Conservation (phyloP, 495 filamentous ascomycete species). For the Staphylotrichum tortipilum region DNA sequence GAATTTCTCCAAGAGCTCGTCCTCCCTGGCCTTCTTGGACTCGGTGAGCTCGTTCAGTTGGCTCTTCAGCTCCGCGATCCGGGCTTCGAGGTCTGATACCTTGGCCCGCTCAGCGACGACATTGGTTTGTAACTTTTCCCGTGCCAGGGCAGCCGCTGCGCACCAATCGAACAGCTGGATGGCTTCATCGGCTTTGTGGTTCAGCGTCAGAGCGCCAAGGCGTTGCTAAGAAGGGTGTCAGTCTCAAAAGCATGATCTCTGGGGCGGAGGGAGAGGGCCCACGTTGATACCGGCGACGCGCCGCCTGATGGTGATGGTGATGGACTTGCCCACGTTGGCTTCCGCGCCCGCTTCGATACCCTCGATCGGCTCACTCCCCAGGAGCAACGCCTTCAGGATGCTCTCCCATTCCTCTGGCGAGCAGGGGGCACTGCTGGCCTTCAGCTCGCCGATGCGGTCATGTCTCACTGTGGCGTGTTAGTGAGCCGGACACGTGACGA, state of each 20-base stretch:
- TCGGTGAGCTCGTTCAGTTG: conserved; percentile 58
- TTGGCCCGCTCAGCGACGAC: conserved; percentile 37
- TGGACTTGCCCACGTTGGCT: conserved; percentile 23
- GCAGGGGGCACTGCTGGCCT: conserved; percentile 24
- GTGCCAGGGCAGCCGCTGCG: conserved; percentile 29
- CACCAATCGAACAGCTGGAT: conserved; percentile 71
- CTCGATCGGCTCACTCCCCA: conserved; percentile 25
- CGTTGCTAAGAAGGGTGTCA: conserved; percentile 47
- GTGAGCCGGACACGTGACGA: neutral
- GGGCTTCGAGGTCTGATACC: conserved; percentile 41
- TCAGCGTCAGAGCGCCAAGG: conserved; percentile 57
- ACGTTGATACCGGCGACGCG: conserved; percentile 42
- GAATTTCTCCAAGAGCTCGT: conserved; percentile 62
- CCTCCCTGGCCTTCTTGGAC: conserved; percentile 60
- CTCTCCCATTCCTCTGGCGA: conserved; percentile 37
- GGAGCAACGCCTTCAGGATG: conserved; percentile 32
- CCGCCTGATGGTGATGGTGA: conserved; percentile 36
- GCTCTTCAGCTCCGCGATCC: conserved; percentile 38
- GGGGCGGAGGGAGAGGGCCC: conserved; percentile 3
- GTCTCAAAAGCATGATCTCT: neutral
- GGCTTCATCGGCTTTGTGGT: conserved; percentile 52
- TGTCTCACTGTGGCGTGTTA: conserved; percentile 25
- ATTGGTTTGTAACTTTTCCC: conserved; percentile 28
- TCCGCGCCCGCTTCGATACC: conserved; percentile 38
- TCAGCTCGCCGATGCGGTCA: conserved; percentile 21